Conservation (phyloP, 1,139 yeast genomes). For the Taiozyma sp. region DNA sequence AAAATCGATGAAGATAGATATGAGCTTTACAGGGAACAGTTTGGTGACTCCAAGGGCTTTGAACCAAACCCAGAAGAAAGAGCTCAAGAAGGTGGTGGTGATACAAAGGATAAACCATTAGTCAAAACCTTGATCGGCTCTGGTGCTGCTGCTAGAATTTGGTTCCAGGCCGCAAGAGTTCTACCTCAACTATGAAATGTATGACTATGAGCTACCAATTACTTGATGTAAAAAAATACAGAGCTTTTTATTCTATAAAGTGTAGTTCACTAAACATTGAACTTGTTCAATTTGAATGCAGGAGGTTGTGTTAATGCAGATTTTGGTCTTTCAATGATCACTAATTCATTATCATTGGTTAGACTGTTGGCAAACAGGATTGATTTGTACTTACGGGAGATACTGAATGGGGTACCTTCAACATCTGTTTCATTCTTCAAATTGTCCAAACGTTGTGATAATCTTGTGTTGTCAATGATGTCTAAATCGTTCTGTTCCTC, state of each 20-base stretch:
- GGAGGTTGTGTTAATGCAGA: conserved; percentile 59
- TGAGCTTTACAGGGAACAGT: conserved; percentile 47
- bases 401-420: conserved; percentile 54
- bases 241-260: background rate
- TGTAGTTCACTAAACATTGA: conserved; percentile 38
- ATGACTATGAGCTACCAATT: too few species aligned
- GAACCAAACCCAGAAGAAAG: conserved; percentile 49
- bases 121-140: conserved; percentile 59
- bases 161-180: conserved; percentile 65
- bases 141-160: conserved; percentile 65
- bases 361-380: conserved; percentile 59
- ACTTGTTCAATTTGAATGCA: conserved; percentile 72
- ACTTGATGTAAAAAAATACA: background rate
- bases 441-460: conserved; percentile 25
- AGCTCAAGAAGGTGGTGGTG: conserved; percentile 34
- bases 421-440: conserved; percentile 27
- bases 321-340: conserved; percentile 75
- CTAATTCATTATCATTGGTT: conserved; percentile 47
- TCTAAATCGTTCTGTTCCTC: conserved; percentile 17
- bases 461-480: conserved; percentile 8
- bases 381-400: conserved; percentile 74
- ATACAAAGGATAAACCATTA: conserved; percentile 35
- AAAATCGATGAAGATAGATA: conserved; percentile 46
- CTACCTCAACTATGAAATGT: conserved; percentile 27
- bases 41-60: conserved; percentile 53